phyloP scores from a whole-genome alignment of 176 grass and related monocot species.

The Oryza glaberrima region DNA sequence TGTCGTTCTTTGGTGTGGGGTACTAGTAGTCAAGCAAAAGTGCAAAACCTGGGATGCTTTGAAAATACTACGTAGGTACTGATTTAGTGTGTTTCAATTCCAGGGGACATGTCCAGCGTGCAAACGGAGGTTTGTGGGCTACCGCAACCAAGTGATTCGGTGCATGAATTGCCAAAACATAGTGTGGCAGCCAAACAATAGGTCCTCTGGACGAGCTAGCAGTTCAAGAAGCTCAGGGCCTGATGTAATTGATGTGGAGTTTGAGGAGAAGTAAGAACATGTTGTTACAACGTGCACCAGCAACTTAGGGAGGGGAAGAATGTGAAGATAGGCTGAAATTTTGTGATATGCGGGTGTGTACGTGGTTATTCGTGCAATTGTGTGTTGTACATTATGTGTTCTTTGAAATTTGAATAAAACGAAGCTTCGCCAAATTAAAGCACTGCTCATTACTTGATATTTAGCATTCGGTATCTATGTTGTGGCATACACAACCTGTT shows the following conservation, averaged over 20 bases:
- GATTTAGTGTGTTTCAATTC: conserved; percentile 5
- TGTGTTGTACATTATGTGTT: conserved; percentile 44
- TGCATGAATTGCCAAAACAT: conserved; percentile 93
- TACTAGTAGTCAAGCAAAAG: not conserved
- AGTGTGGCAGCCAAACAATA: conserved; percentile 85
- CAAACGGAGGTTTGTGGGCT: conserved; percentile 74
- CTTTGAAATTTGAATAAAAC: not conserved
- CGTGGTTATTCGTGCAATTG: not conserved
- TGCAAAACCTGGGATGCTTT: not conserved
- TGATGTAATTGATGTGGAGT: conserved; percentile 91
- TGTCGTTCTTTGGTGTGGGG: not conserved
- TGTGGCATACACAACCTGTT: not conserved
- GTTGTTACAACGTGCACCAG: not conserved
- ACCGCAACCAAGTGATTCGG: conserved; percentile 76
- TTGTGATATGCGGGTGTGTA: conserved; percentile 19
- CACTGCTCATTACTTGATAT: not conserved
- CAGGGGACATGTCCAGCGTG: conserved; percentile 96
- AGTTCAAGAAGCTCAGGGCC: conserved; percentile 62
- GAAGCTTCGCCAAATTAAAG: not conserved
- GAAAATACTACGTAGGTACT: conserved; percentile 28
- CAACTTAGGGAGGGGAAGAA: not conserved
- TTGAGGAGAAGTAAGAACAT: conserved; percentile 76
- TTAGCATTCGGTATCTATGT: not conserved
- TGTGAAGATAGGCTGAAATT: not conserved
- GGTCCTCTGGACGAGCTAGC: conserved; percentile 50